A percentile compares a stretch with the other conserved stretches of the same genome.
Conservation (phyloP, 441 rosid genomes). For the Croton laevigatus region DNA sequence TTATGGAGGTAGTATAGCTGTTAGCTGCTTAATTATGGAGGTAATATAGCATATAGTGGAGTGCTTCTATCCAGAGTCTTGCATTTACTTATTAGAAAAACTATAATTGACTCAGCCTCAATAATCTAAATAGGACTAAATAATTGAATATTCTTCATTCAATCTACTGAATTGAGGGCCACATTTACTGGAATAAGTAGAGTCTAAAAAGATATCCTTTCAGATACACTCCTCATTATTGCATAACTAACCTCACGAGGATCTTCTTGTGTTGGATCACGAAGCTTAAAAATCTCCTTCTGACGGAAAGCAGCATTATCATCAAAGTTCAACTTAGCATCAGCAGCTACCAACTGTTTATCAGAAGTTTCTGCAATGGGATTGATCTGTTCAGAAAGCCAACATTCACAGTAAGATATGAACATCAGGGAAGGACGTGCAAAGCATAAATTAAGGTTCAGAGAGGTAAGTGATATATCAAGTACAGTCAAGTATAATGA, state of each 20-base stretch:
- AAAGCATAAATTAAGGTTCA: slow-evolving; percentile 1
- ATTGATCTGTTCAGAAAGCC: slow-evolving; percentile 61
- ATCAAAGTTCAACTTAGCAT: slow-evolving; percentile 98
- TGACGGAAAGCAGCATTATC: slow-evolving; percentile 95
- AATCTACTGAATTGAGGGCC: not conserved
- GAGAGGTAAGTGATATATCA: not conserved
- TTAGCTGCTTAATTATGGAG: too few species aligned
- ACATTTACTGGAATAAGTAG: not conserved
- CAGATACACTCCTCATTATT: not conserved
- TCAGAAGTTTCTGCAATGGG: slow-evolving; percentile 92
- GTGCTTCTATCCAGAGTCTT: not conserved
- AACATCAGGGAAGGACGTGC: not conserved
- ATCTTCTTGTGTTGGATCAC: slow-evolving; percentile 97
- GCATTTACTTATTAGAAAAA: not conserved
- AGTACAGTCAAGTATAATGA: slow-evolving; percentile 10
- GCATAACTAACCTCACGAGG: slow-evolving; percentile 74
- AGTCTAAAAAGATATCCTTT: not conserved
- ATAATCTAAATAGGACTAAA: not conserved
- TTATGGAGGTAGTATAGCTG: not conserved
- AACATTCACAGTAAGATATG: slow-evolving; percentile 17
- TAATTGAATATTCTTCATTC: not conserved
- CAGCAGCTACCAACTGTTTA: slow-evolving; percentile 92
- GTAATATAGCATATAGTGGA: not conserved
- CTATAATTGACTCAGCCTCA: not conserved
- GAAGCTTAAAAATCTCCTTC: slow-evolving; percentile 68